A percentile compares a stretch with the other conserved stretches of the same genome.
Evolutionary conservation across 345 rosid species (phyloP).

Genomic region (Pistacia vera): DNA sequence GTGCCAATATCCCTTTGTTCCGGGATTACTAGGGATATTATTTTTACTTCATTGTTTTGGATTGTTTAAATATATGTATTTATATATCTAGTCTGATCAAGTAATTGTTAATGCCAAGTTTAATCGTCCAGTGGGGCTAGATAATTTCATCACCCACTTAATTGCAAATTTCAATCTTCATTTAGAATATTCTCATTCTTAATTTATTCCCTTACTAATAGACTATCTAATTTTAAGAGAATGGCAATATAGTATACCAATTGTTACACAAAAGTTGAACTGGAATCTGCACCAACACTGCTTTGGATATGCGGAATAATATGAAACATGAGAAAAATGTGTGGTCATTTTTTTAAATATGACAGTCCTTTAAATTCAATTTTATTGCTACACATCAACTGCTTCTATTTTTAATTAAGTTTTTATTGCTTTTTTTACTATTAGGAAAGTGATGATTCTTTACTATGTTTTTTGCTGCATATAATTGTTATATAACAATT

Average conservation of each 20-base stretch:
- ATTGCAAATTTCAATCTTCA: not conserved
- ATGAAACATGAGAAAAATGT: not conserved
- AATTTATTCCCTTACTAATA: not conserved
- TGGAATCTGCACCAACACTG: not conserved
- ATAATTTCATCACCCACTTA: not conserved
- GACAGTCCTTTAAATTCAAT: slow-evolving; percentile 6
- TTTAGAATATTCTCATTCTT: not conserved
- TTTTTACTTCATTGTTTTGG: not conserved
- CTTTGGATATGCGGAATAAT: not conserved
- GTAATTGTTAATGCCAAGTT: not conserved
- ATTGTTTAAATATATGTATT: not conserved
- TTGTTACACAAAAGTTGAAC: not conserved
- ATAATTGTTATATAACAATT: not conserved
- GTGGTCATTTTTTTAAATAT: not conserved
- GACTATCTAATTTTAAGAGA: not conserved
- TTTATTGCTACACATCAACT: not conserved
- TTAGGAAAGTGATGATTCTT: not conserved
- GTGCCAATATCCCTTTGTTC: not conserved
- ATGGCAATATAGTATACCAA: not conserved
- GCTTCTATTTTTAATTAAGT: not conserved
- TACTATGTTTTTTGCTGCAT: not conserved
- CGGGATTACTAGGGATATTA: not conserved
- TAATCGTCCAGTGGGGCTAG: not conserved
- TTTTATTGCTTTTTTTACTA: not conserved
- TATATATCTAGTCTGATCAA: not conserved